Base-by-base conservation (phyloP, 768 basidiomycete genomes). In the Boletus rubroflammeus region DNA sequence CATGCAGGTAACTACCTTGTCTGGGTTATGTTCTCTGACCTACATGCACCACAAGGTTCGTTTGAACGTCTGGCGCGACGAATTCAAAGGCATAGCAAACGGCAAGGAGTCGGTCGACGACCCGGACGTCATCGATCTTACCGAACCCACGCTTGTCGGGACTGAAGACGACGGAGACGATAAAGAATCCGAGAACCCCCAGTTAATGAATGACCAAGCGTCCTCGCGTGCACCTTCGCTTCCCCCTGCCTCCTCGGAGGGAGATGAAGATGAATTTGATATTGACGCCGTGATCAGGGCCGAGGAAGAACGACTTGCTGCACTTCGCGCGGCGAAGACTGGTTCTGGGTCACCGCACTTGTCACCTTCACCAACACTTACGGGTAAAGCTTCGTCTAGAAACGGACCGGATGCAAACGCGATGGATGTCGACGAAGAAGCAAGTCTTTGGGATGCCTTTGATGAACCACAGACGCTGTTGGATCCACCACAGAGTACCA, bases 41-140 rank as follows among this genome's bases (percentile, higher is more conserved):
- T 38, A 34, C 39, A 8, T n/a, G 45, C 49, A 44, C 47, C 9
- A 25, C 58, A 55, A 90, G 89, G 83, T 85, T 25, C 77, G 82
- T 19, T 66, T 92, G 23, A 81, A 85, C n/a, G 82, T 84, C 19
- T 93, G 89, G 88, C 76, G 80, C 51, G 88, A 93, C 65, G 85
- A 90, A 66, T 80, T 78, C 31, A 73, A 78, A 26, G 78, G 78
- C 6, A 50, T 73, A 17, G 60, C 72, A 48, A 72, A 79, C 28
- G 75, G 72, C 23, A 63, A 55, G n/a, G 63, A 71, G 25, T 35
- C 51, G 29, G 50, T 15, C 14, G 61, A 59, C 5, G 63, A 60
- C 13, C 10, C 40, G 2, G 69, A 70, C 21, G 57, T 70, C 23
- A 68, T 71, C 42, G 71, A 72, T 53, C 67, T 67, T 19, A 67